phyloP scores from a whole-genome alignment of 495 filamentous ascomycete genomes.

The Tetracladium marchalianum region DNA sequence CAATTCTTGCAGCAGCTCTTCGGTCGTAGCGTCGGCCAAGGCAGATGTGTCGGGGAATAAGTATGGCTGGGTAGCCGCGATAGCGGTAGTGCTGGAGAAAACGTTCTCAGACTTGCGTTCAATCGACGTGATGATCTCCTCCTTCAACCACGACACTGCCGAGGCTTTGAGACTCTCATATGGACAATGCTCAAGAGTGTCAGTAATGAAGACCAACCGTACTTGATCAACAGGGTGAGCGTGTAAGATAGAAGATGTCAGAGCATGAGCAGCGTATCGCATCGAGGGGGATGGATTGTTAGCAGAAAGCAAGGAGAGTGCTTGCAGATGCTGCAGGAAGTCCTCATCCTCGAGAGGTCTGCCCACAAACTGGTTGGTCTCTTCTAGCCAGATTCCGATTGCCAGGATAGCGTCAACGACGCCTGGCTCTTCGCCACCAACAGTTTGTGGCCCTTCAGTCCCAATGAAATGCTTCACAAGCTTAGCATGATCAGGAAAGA shows the following conservation, averaged over 20 bases:
- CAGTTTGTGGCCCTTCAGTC: constrained; percentile 28
- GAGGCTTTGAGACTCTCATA: constrained; percentile 69
- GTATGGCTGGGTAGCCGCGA: constrained; percentile 36
- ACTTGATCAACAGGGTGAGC: constrained; percentile 60
- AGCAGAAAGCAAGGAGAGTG: constrained; percentile 53
- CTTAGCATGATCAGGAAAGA: constrained; percentile 55
- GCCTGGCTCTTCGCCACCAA: constrained; percentile 22
- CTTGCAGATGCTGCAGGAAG: constrained; percentile 49
- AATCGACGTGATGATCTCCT: constrained; percentile 56
- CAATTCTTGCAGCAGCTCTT: constrained; percentile 30
- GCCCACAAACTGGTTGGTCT: constrained; percentile 24
- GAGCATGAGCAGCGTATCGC: constrained; percentile 62
- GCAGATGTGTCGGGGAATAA: constrained; percentile 34
- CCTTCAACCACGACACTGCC: constrained; percentile 79
- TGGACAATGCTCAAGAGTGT: constrained; percentile 72
- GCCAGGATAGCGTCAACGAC: constrained; percentile 36
- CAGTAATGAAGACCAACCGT: constrained; percentile 66
- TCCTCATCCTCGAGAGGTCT: constrained; percentile 24
- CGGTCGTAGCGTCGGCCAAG: constrained; percentile 8
- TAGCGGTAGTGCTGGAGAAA: constrained; percentile 44
- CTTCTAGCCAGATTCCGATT: constrained; percentile 40
- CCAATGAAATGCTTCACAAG: constrained; percentile 53
- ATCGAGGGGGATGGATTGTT: constrained; percentile 56
- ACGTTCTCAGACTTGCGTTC: constrained; percentile 30
- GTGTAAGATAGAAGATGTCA: constrained; percentile 65